These are phyloP conservation scores for Starmerella sirachaensis DNA, from an alignment of 805 yeast genomes.

Conservation along the genomic window DNA sequence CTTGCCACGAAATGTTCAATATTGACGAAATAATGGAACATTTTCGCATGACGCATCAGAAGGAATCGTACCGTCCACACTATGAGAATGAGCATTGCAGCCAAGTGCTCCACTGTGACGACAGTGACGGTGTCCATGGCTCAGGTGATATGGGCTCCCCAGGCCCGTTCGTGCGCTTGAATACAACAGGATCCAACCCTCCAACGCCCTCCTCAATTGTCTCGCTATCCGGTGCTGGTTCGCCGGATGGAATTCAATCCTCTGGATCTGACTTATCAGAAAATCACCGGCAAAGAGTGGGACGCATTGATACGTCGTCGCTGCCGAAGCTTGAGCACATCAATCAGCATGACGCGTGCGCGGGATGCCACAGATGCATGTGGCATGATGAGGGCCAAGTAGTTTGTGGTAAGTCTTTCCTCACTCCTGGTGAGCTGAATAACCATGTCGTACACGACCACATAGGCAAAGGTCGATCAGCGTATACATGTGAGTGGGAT, in stretches of 20 bases:
- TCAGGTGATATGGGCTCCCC: conserved; percentile 3
- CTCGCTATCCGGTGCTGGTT: no score
- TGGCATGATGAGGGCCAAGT: conserved; percentile 20
- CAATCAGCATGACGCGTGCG: neutral
- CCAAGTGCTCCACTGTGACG: no score
- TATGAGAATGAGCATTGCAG: conserved; percentile 4
- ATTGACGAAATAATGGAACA: conserved; percentile 24
- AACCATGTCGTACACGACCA: conserved; percentile 59
- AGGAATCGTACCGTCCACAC: conserved; percentile 25
- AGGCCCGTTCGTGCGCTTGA: neutral
- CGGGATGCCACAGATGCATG: conserved; percentile 10
- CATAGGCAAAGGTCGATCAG: conserved; percentile 57
- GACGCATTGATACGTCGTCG: conserved; percentile 9
- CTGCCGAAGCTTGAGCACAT: conserved; percentile 9
- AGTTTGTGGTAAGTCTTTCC: conserved; percentile 42
- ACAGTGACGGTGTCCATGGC: no score
- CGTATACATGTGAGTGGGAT: conserved; percentile 54
- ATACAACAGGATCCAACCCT: no score
- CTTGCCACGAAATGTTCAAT: conserved; percentile 28
- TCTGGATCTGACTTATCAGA: no score
- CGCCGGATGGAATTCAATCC: no score
- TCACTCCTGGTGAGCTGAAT: conserved; percentile 49
- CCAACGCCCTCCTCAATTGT: no score
- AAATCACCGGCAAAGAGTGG: no score
- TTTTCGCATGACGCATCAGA: conserved; percentile 19